phyloP scores from a whole-genome alignment of 2,329 filamentous ascomycete species.

The Xylariaceae sp. region DNA sequence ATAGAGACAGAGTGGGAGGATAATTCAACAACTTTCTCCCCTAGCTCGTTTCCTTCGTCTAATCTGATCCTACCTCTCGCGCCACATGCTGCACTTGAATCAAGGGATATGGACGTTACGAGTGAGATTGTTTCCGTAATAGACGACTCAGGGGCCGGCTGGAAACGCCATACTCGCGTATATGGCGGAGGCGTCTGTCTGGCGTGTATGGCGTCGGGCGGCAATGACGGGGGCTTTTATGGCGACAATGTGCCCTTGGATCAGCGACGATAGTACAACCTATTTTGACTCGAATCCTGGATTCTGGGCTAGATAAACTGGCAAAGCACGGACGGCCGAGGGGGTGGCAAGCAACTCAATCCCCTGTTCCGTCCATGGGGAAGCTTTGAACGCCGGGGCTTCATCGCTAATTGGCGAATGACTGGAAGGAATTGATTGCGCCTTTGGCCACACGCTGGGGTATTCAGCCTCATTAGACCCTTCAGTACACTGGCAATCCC shows the following conservation, averaged over 20 bases:
- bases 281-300: conserved; percentile 4
- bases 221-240: conserved; percentile 56
- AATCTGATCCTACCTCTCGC: conserved; percentile 57
- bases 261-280: conserved; percentile 51
- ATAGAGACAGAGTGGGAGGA: conserved; percentile 30
- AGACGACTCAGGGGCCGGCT: conserved; percentile 56
- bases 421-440: conserved; percentile 6
- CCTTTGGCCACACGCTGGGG: conserved; percentile 3
- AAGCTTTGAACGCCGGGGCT: conserved; percentile 1
- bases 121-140: conserved; percentile 59
- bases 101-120: conserved; percentile 51
- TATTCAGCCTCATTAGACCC: conserved; percentile 18
- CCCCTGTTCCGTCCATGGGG: conserved; percentile 15
- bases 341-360: background rate
- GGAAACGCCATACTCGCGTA: conserved; percentile 65
- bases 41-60: conserved; percentile 58
- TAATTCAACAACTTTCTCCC: conserved; percentile 47
- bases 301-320: conserved; percentile 1
- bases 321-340: conserved; percentile 7
- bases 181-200: conserved; percentile 65
- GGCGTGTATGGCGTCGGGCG: conserved; percentile 58
- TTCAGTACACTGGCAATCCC: conserved; percentile 5
- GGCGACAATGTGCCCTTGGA: conserved; percentile 60
- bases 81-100: conserved; percentile 46
- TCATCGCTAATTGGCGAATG: conserved; percentile 26